Base-by-base conservation (phyloP, 495 filamentous ascomycete species). In the Chaetomium fimeti region DNA sequence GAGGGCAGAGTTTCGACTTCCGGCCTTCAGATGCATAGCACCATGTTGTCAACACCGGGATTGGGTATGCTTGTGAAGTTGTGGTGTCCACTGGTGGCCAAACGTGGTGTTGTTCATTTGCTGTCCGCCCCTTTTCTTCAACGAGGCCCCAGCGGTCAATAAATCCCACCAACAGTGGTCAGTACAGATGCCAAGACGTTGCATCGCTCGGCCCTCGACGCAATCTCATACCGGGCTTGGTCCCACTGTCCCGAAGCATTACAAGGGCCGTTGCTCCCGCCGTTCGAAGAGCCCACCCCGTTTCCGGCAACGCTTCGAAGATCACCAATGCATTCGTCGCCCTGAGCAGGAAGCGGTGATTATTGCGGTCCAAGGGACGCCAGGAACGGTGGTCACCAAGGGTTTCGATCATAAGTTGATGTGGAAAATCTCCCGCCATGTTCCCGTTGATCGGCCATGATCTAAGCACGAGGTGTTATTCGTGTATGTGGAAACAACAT, bases 171-270 rank as follows among this genome's bases (percentile, higher is more conserved):
- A 63, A 63, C 54, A 32, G 22, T 20, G 27, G 12, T 12, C 25
- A 22, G n/a, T 22, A 25, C 52, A 20, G 52, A 9, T 20, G 61
- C 61, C 61, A 63, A 63, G 61, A 63, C n/a, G 61, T 63, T 56
- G 61, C 61, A 63, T 48, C 24, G 12, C 22, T 24, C n/a, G 25
- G 3, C 16, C 12, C 22, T 57, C 36, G 9, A 38, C 18, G 55
- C 32, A 57, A 57, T 38, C 32, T 57, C 55, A n/a, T 36, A 18
- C 42, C 55, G 38, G 9, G 51, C 51, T n/a, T 4, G 7, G 25
- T 0, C 20, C 55, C 38, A 43, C 36, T 12, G 32, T 9, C 32
- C 32, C 32, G 32, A 36, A 5, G 8, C 32, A 36, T 36, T 36
- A 9, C 5, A 5, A 5, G 12, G 32, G 32, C 29, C 29, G 3